Base-by-base conservation (phyloP, 1,284 basidiomycete genomes). In the Leccinum huronense region DNA sequence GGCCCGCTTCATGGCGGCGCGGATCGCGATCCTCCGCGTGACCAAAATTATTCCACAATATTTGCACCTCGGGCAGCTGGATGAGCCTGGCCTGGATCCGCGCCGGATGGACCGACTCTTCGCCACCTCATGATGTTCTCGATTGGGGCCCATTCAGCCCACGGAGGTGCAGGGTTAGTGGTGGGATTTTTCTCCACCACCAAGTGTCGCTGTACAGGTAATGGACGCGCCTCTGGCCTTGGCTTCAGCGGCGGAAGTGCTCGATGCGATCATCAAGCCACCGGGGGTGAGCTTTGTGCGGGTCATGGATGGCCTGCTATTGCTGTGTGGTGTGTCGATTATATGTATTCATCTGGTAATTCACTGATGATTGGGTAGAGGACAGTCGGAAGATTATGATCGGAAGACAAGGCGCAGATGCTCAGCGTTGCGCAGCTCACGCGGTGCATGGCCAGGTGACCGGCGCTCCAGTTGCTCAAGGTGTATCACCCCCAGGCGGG, bases 351-450 rank as follows among this genome's bases (percentile, higher is more conserved):
- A 27, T 27, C 23, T 27, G 23, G 23, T 27, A 27, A 27, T 27
- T 27, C 23, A 27, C 23, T 27, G 23, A 27, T 27, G 23, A 27
- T 27, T 27, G 23, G 23, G 23, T 27, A 27, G 23, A 27, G 23
- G 23, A 27, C 23, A 27, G 23, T 27, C 23, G 23, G 23, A 27
- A 27, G 23, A 27, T 27, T 27, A 27, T 27, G 23, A 27, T 27
- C 23, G 42, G n/a, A n/a, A 19, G 23, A 16, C 3, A 16, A 38
- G 16, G 40, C 55, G 13, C 63, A 58, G 42, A 1, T 65, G 6
- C 54, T 71, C 56, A 69, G 65, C 57, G 42, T 67, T 10, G 30
- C 38, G 58, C 72, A 73, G 34, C 70, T 71, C 1, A 65, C 69
- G 1, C 67, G 69, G 5, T 69, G 69, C n/a, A 61, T 71, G 56